Evolutionary conservation across 2,329 filamentous ascomycete species (phyloP), one percentile per base, ranked within the genome.

Genomic region (Pochonia chlamydosporia): DNA sequence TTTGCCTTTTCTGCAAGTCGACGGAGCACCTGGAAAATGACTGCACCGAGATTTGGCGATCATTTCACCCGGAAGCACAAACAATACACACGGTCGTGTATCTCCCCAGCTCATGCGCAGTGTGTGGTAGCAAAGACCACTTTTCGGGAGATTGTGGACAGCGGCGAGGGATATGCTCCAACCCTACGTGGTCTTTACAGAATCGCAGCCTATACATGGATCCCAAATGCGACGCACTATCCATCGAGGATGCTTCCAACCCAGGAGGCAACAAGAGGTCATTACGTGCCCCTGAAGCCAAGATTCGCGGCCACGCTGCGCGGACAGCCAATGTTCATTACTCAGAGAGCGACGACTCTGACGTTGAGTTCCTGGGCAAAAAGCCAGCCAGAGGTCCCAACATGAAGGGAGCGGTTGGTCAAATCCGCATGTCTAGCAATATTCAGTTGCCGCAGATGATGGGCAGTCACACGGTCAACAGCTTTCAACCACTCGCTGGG

Each of bases 41-140:
- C 3, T 89, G 85, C 60, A 73, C 76, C 45, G 67, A 73, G 41
- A 65, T 84, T 21, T 88, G 82, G 82, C 71, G 75, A 48, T 79
- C 72, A 16, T 84, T 76, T 58, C 61, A 65, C 11, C 70, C 69
- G 2, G 61, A 65, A 13, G 55, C 64, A 9, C 58, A 64, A 14
- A 62, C 63, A 13, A 64, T 72, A 42, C 69, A 66, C 48, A 79
- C 71, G 50, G 78, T 83, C 33, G 64, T 64, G 42, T 60, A 63
- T 25, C 69, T 85, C 18, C 69, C 71, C 0, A 63, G 71, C 1
- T 75, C 70, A 45, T 85, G 82, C 62, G 80, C 79, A 49, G 61
- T 59, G 30, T 85, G 82, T 55, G 81, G 79, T 23, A 61, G 59
- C 13, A 57, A 65, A 24, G 70, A 70, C 6, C 82, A 85, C 59